These are phyloP conservation scores for Aspergillus luchuensis DNA, from an alignment of 2,329 filamentous ascomycete species.

Conservation along the genomic window DNA sequence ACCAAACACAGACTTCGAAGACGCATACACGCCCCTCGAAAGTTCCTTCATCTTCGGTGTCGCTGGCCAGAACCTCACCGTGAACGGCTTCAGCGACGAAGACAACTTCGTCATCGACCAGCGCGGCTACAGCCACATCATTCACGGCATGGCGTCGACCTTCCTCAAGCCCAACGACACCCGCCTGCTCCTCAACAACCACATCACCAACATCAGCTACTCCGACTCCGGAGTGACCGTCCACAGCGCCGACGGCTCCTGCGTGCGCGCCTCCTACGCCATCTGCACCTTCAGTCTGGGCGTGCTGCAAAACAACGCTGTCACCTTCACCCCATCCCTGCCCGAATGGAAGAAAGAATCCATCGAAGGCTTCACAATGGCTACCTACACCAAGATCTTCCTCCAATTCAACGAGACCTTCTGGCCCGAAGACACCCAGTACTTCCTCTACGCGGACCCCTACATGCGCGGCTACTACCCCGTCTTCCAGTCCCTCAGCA, in stretches of 20 bases:
- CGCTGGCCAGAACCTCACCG: slow-evolving; percentile 60
- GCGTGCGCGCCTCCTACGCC: slow-evolving; percentile 62
- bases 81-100: slow-evolving; percentile 61
- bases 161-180: slow-evolving; percentile 60
- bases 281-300: slow-evolving; percentile 69
- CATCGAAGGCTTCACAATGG: slow-evolving; percentile 67
- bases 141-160: slow-evolving; percentile 58
- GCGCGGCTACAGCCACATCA: slow-evolving; percentile 61
- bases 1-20: slow-evolving; percentile 55
- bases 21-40: slow-evolving; percentile 57
- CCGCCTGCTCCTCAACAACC: slow-evolving; percentile 61
- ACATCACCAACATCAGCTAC: slow-evolving; percentile 59
- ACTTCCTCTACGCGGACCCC: slow-evolving; percentile 55
- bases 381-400: slow-evolving; percentile 72
- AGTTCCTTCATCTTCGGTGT: slow-evolving; percentile 59
- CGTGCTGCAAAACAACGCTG: slow-evolving; percentile 63
- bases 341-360: slow-evolving; percentile 66
- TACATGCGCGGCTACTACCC: slow-evolving; percentile 57
- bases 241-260: slow-evolving; percentile 56
- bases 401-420: slow-evolving; percentile 68
- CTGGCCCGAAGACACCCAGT: slow-evolving; percentile 61
- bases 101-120: slow-evolving; percentile 65
- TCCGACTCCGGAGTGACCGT: slow-evolving; percentile 56
- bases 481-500: slow-evolving; percentile 64
- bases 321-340: slow-evolving; percentile 61